Conservation (phyloP, 2,329 filamentous ascomycete genomes). For the Fusarium temperatum region DNA sequence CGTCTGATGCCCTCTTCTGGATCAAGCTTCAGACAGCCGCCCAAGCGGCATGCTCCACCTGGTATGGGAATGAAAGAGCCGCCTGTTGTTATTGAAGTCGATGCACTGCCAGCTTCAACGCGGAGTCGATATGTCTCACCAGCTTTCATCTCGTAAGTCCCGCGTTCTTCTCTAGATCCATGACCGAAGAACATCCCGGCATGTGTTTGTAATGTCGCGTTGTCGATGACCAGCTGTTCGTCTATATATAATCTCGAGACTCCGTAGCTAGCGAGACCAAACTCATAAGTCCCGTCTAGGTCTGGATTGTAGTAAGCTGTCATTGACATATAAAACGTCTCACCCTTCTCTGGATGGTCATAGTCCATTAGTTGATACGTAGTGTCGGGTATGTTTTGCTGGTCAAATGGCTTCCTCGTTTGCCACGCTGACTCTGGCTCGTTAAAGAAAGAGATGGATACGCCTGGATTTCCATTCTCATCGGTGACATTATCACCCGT, state of each 20-base stretch:
- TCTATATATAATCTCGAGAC: constrained; percentile 46
- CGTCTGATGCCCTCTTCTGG: constrained; percentile 3
- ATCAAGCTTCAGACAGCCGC: constrained; percentile 18
- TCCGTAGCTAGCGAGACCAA: constrained; percentile 46
- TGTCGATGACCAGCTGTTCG: constrained; percentile 45
- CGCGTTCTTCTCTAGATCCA: constrained; percentile 46
- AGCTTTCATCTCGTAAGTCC: neutral
- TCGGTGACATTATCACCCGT: constrained; percentile 3
- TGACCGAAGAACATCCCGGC: constrained; percentile 50
- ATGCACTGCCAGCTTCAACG: constrained; percentile 18
- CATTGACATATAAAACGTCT: constrained; percentile 37
- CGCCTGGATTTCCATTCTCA: neutral
- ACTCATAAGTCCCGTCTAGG: constrained; percentile 40
- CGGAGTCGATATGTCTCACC: constrained; percentile 10
- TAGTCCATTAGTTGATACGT: constrained; percentile 43
- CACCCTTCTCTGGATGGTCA: constrained; percentile 20
- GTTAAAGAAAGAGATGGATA: constrained; percentile 18
- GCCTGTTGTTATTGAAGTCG: constrained; percentile 11
- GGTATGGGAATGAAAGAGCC: constrained; percentile 17
- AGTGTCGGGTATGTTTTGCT: constrained; percentile 33
- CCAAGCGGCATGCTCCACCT: constrained; percentile 29
- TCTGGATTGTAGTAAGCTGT: constrained; percentile 29
- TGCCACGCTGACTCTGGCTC: neutral
- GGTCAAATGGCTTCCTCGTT: constrained; percentile 28
- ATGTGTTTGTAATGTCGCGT: constrained; percentile 41